These are phyloP conservation scores for Malus domestica DNA, from an alignment of 306 rosid species.

Conservation along the genomic window ASM211411v1 NC_041798.1:6902501-6903000, in stretches of 20 bases:
- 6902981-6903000: constrained; percentile 97
- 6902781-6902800: constrained; percentile 27
- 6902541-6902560: constrained; percentile 68
- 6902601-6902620: constrained; percentile 19
- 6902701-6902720: background rate
- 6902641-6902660: background rate
- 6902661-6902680: background rate
- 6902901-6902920: constrained; percentile 89
- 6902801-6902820: constrained; percentile 97
- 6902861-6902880: constrained; percentile 74
- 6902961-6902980: constrained; percentile 89
- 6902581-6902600: constrained; percentile 88
- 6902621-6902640: background rate
- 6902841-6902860: constrained; percentile 93
- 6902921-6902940: constrained; percentile 97
- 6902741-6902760: background rate
- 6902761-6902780: background rate
- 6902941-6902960: constrained; percentile 93
- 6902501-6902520: background rate
- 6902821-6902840: constrained; percentile 98
- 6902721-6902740: background rate
- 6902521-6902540: constrained; percentile 4
- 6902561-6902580: constrained; percentile 79
- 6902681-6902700: background rate
- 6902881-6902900: constrained; percentile 73